Conservation (phyloP, 1,284 basidiomycete species). For the Moniliophthora roreri region DNA sequence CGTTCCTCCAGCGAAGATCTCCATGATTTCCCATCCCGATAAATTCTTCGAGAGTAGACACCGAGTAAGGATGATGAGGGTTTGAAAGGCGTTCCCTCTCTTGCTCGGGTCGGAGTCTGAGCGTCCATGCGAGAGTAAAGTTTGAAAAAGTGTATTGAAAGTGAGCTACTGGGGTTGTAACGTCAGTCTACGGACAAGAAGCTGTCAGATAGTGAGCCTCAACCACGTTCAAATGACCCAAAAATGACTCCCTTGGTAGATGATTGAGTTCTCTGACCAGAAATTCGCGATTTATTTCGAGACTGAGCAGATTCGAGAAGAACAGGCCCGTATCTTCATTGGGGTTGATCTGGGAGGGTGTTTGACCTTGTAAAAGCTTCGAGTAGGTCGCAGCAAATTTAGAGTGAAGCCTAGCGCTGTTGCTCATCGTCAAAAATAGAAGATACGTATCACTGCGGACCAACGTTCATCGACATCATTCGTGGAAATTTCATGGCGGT, state of each 20-base stretch:
- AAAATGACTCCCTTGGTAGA: conserved; percentile 38
- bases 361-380: conserved; percentile 42
- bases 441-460: not conserved
- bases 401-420: conserved; percentile 20
- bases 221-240: conserved; percentile 44
- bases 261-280: conserved; percentile 38
- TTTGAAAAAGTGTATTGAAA: conserved; percentile 46
- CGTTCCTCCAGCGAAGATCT: conserved; percentile 60
- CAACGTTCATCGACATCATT: too few species aligned
- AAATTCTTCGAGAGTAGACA: conserved; percentile 52
- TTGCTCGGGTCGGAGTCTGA: conserved; percentile 32
- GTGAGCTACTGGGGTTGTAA: conserved; percentile 44
- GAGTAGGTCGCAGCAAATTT: conserved; percentile 42
- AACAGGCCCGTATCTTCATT: conserved; percentile 37
- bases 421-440: not conserved
- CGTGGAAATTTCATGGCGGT: too few species aligned
- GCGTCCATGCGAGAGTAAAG: conserved; percentile 30
- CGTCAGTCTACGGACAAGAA: conserved; percentile 1
- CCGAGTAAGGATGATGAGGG: conserved; percentile 44
- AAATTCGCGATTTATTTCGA: conserved; percentile 49
- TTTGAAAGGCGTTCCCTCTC: conserved; percentile 47
- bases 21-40: conserved; percentile 70
- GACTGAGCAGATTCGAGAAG: conserved; percentile 48
- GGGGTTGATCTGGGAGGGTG: conserved; percentile 37
- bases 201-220: not conserved